These are phyloP conservation scores for Hemisphaericaspora xylofermentans DNA, from an alignment of 1,139 yeast species.

Conservation along the genomic window DNA sequence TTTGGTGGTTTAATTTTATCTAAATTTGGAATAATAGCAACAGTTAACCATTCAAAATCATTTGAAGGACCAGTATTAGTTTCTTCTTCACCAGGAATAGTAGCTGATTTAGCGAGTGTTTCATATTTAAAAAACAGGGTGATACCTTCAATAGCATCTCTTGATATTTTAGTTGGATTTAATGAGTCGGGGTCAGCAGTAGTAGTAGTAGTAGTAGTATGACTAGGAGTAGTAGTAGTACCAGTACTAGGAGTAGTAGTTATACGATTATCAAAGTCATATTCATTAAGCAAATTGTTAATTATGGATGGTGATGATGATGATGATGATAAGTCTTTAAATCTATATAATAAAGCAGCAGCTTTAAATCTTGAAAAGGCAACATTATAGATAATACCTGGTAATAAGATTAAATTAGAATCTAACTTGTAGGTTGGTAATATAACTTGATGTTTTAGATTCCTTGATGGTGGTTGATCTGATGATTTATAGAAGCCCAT, in stretches of 20 bases:
- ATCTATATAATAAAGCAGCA: slow-evolving; percentile 44
- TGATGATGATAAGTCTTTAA: slow-evolving; percentile 30
- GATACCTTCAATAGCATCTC: slow-evolving; percentile 39
- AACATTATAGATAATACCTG: slow-evolving; percentile 61
- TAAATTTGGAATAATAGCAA: slow-evolving; percentile 44
- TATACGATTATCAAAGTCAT: slow-evolving; percentile 23
- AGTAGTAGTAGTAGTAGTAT: neutral
- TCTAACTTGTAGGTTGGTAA: slow-evolving; percentile 45
- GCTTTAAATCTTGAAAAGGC: slow-evolving; percentile 51
- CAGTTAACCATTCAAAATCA: slow-evolving; percentile 39
- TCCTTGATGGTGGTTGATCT: neutral
- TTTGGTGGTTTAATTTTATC: slow-evolving; percentile 31
- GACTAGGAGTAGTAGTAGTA: neutral
- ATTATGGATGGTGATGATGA: slow-evolving; percentile 32
- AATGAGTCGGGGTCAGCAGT: neutral
- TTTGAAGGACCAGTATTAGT: slow-evolving; percentile 14
- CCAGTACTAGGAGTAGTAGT: neutral
- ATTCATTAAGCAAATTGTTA: slow-evolving; percentile 33
- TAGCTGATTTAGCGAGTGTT: slow-evolving; percentile 13
- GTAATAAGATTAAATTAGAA: slow-evolving; percentile 52
- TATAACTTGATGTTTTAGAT: slow-evolving; percentile 12
- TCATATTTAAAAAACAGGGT: slow-evolving; percentile 26
- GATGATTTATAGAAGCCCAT: slow-evolving; percentile 4
- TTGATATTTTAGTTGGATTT: slow-evolving; percentile 28
- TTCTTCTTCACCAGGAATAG: slow-evolving; percentile 5